A percentile compares a stretch with the other conserved stretches of the same genome.
Evolutionary conservation across 2,329 filamentous ascomycete species (phyloP).

Genomic region (Penicillium sp.): DNA sequence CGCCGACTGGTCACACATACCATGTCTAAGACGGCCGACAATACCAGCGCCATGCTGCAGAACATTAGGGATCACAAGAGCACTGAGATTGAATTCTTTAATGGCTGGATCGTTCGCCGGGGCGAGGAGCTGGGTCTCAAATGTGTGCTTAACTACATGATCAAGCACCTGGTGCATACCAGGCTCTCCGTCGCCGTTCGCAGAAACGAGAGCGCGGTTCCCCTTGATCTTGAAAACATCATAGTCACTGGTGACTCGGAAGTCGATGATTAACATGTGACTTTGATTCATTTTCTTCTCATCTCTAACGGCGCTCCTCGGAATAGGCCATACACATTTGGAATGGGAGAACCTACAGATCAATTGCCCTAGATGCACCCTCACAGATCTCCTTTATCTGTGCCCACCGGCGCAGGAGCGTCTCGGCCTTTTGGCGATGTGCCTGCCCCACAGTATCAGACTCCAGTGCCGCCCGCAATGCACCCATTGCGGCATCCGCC

Average conservation of each 20-base stretch:
- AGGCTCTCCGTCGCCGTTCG: conserved; percentile 52
- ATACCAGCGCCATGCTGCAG: conserved; percentile 63
- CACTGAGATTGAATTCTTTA: conserved; percentile 80
- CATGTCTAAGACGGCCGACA: conserved; percentile 51
- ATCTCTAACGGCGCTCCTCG: background rate
- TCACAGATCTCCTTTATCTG: conserved; percentile 38
- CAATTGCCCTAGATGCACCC: conserved; percentile 22
- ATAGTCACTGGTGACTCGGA: conserved; percentile 6
- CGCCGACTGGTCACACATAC: conserved; percentile 56
- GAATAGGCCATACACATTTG: background rate
- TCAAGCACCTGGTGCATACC: conserved; percentile 68
- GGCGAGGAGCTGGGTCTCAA: conserved; percentile 69
- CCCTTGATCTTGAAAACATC: conserved; percentile 22
- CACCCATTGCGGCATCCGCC: conserved; percentile 26
- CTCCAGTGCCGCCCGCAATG: conserved; percentile 21
- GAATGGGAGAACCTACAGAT: conserved; percentile 8
- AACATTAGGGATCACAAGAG: conserved; percentile 56
- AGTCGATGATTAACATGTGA: background rate
- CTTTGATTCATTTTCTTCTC: background rate
- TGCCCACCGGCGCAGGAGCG: conserved; percentile 36
- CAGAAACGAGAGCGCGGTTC: conserved; percentile 31
- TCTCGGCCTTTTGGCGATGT: conserved; percentile 23
- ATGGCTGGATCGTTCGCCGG: conserved; percentile 76
- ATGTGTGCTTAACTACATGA: conserved; percentile 66
- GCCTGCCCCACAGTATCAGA: conserved; percentile 12